Base-by-base conservation (phyloP, 192 early-diverging fungal genomes). In the Linnemannia hyalina region DNA sequence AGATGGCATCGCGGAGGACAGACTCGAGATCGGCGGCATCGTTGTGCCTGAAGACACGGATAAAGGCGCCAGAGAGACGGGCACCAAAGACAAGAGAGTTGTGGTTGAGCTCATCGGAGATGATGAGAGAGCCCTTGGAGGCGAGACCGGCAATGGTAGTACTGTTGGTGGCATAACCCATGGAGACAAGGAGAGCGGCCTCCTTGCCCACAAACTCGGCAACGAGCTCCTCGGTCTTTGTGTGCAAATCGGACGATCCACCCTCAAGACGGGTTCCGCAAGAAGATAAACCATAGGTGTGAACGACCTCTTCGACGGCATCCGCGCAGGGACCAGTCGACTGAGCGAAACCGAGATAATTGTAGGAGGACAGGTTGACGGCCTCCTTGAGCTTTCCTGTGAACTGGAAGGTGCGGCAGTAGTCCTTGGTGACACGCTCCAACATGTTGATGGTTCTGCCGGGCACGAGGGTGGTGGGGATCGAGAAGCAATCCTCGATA, bases 161-260 rank as follows among this genome's bases (percentile, higher is more conserved):
- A 60, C 96, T 96, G 87, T 99, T 99, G 77, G 98, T 99, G 18
- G 98, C 97, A 83, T 97, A 99, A 22, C 98, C 98, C 98, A 99
- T 99, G 32, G 94, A 96, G 69, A 97, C 93, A 70, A 98, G 88
- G 80, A 99, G 94, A 32, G 96, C 94, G 38, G 91, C 94, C 84
- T 97, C 96, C 73, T 95, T 89, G 72, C 98, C 97, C 47, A 99
- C 90, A 88, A 99, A 99, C 41, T 95, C 91, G 2, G 98, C 96
- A 6, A 99, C 96, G 55, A 97, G 89, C 3, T 89, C 91, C 90
- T 99, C 98, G 23, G 95, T 92, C 81, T 97, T 93, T 8, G 80
- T 80, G 88, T 97, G 94, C 49, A 97, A 90, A 54, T 82, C 75
- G 44, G 76, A 47, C 23, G 92, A 90, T 74, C 97, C 98, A 26